These are phyloP conservation scores for Stygiomarasmius scandens DNA, from an alignment of 1,284 basidiomycete genomes.

Conservation along the genomic window DNA sequence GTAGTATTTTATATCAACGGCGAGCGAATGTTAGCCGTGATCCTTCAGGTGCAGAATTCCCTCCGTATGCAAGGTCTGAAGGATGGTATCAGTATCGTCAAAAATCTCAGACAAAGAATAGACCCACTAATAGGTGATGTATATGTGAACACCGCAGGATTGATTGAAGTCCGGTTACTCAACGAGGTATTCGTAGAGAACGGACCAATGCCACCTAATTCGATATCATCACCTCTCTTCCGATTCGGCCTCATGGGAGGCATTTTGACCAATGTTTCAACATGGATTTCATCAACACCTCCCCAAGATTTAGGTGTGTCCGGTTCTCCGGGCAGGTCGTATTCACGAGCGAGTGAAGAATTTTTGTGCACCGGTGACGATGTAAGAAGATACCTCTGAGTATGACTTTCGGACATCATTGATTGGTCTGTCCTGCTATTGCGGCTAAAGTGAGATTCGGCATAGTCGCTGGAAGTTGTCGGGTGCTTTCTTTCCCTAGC, in stretches of 20 bases:
- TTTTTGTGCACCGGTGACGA: constrained; percentile 6
- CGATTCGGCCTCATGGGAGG: constrained; percentile 46
- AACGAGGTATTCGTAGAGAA: constrained; percentile 34
- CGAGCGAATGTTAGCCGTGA: constrained; percentile 19
- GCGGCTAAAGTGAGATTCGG: background rate
- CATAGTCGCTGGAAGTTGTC: constrained; percentile 9
- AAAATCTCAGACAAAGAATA: background rate
- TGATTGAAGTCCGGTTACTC: constrained; percentile 38
- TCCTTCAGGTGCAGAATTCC: constrained; percentile 8
- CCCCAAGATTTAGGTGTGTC: constrained; percentile 10
- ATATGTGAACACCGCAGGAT: constrained; percentile 49
- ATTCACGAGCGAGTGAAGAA: constrained; percentile 3
- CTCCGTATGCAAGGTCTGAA: constrained; percentile 21
- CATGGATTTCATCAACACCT: constrained; percentile 11
- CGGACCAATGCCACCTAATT: constrained; percentile 36
- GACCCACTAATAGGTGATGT: constrained; percentile 53
- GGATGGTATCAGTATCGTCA: background rate
- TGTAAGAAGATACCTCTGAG: background rate
- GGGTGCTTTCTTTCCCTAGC: constrained; percentile 35
- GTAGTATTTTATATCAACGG: background rate
- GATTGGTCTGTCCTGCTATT: constrained; percentile 3
- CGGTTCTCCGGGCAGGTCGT: background rate
- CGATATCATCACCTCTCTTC: constrained; percentile 40
- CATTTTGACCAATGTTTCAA: constrained; percentile 23
- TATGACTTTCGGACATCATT: background rate